Conservation (phyloP, 2,329 filamentous ascomycete species). For the Samsoniella hepiali region DNA sequence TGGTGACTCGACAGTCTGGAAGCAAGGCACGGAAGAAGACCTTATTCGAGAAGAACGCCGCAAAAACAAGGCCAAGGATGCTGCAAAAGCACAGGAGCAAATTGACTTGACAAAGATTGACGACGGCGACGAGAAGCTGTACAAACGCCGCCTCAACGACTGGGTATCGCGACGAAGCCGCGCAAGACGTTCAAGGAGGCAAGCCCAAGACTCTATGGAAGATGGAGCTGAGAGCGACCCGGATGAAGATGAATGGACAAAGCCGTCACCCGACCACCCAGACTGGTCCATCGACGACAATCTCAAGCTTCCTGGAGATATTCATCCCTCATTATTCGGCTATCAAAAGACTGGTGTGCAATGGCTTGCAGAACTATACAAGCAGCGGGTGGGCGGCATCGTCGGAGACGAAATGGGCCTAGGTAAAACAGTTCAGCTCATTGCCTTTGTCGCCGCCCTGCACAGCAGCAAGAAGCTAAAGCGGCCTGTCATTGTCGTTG, state of each 20-base stretch:
- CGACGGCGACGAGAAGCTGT: slow-evolving; percentile 83
- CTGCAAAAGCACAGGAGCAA: slow-evolving; percentile 35
- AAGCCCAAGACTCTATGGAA: slow-evolving; percentile 34
- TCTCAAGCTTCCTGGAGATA: slow-evolving; percentile 83
- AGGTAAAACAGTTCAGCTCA: slow-evolving; percentile 78
- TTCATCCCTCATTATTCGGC: slow-evolving; percentile 87
- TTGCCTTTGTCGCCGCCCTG: slow-evolving; percentile 80
- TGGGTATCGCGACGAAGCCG: slow-evolving; percentile 62
- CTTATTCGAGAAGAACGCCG: slow-evolving; percentile 36
- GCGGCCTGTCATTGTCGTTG: slow-evolving; percentile 86
- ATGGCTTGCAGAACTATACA: slow-evolving; percentile 91
- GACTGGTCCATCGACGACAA: slow-evolving; percentile 74
- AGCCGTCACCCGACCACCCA: slow-evolving; percentile 77
- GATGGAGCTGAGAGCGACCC: slow-evolving; percentile 42
- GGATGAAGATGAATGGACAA: slow-evolving; percentile 67
- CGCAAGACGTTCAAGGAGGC: slow-evolving; percentile 38
- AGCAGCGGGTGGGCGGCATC: slow-evolving; percentile 87
- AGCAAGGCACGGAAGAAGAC: slow-evolving; percentile 39
- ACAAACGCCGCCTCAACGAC: slow-evolving; percentile 67
- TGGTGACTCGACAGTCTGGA: slow-evolving; percentile 35
- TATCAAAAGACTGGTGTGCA: slow-evolving; percentile 97
- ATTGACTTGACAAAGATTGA: slow-evolving; percentile 63
- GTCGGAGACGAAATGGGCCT: slow-evolving; percentile 98
- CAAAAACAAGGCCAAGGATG: slow-evolving; percentile 42
- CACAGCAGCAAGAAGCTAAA: slow-evolving; percentile 86